Percentiles rank a stretch among this genome's conserved stretches.
phyloP scores from a whole-genome alignment of 805 yeast genomes.

The Candida anglica region DNA sequence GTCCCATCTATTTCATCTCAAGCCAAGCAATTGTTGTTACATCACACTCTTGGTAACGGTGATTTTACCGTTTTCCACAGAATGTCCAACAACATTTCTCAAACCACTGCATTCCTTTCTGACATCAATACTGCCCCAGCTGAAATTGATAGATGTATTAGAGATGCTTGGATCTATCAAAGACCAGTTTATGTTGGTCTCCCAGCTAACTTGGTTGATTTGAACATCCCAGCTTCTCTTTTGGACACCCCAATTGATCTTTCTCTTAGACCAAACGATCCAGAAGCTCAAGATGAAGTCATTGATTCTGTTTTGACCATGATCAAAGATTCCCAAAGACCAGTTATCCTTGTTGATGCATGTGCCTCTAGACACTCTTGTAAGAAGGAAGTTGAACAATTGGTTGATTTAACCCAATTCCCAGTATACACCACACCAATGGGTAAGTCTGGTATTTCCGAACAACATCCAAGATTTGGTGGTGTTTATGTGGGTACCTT shows the following conservation, averaged over 20 bases:
- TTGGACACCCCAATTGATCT: conserved; percentile 34
- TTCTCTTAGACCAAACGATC: conserved; percentile 27
- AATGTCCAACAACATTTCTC: conserved; percentile 35
- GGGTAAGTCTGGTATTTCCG: conserved; percentile 38
- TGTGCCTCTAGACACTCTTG: conserved; percentile 37
- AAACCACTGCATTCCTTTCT: conserved; percentile 33
- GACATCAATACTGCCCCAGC: conserved; percentile 32
- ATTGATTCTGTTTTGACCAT: conserved; percentile 23
- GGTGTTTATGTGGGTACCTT: conserved; percentile 39
- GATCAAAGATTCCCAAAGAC: conserved; percentile 25
- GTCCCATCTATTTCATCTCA: conserved; percentile 35
- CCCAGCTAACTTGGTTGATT: conserved; percentile 37
- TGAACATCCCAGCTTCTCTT: conserved; percentile 29
- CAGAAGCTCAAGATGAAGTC: conserved; percentile 35
- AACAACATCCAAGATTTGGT: conserved; percentile 33
- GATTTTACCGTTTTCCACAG: conserved; percentile 39
- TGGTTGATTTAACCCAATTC: conserved; percentile 36
- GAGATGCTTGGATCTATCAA: conserved; percentile 34
- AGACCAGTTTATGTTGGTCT: conserved; percentile 39
- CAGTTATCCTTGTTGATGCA: conserved; percentile 36
- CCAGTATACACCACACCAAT: conserved; percentile 38
- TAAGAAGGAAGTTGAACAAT: conserved; percentile 27
- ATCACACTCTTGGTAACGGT: conserved; percentile 42
- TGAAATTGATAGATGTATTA: conserved; percentile 36
- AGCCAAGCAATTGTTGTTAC: conserved; percentile 39